phyloP scores from a whole-genome alignment of 805 yeast genomes.

The Scheffersomyces lignosus region DNA sequence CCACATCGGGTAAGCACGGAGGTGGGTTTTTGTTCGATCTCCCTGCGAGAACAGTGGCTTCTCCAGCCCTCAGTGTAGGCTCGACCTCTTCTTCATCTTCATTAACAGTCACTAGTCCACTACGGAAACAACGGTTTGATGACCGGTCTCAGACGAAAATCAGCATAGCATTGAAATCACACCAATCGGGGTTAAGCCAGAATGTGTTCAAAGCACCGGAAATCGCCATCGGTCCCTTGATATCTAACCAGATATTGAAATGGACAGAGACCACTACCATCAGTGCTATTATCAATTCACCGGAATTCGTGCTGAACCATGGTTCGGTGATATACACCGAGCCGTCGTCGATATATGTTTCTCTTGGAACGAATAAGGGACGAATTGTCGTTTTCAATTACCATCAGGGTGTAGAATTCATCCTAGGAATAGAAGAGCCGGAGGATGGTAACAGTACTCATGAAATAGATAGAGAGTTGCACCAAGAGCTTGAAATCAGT shows the following conservation, averaged over 20 bases:
- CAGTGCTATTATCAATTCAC: conserved; percentile 17
- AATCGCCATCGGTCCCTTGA: conserved; percentile 1
- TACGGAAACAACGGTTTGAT: conserved; percentile 31
- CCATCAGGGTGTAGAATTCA: conserved; percentile 54
- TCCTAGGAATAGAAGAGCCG: conserved; percentile 28
- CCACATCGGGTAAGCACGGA: no score
- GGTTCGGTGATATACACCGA: conserved; percentile 24
- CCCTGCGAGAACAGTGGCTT: conserved; percentile 7
- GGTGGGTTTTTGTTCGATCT: conserved; percentile 11
- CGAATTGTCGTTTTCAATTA: conserved; percentile 65
- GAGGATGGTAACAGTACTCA: conserved; percentile 36
- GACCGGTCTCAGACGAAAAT: conserved; percentile 37
- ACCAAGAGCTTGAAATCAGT: conserved; percentile 35
- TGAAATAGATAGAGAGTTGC: background rate
- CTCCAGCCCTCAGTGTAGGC: conserved; percentile 7
- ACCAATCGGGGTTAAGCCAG: conserved; percentile 1
- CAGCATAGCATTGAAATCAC: conserved; percentile 18
- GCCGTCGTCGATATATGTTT: conserved; percentile 40
- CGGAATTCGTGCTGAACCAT: conserved; percentile 19
- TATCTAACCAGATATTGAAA: conserved; percentile 12
- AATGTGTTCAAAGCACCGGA: background rate
- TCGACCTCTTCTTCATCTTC: conserved; percentile 1
- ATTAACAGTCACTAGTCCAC: conserved; percentile 1
- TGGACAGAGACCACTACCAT: conserved; percentile 28
- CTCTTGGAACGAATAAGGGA: conserved; percentile 74